These are phyloP conservation scores for Apophysomyces trapeziformis DNA, from an alignment of 371 early-diverging fungal genomes.

Conservation along the genomic window DNA sequence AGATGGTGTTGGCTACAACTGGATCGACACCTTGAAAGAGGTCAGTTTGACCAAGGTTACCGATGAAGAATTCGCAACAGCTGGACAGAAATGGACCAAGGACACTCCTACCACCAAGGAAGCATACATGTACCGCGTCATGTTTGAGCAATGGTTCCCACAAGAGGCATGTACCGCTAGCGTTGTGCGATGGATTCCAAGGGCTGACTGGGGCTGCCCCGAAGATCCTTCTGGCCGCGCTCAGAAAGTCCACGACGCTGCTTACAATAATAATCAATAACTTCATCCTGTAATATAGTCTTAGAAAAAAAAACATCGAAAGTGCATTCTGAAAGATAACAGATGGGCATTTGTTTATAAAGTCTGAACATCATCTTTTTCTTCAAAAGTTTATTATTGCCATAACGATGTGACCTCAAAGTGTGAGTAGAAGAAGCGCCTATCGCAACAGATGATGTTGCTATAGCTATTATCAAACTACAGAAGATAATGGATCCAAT, in stretches of 20 bases:
- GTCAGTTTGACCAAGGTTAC: constrained; percentile 71
- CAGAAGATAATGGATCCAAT: no score
- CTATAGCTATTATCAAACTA: no score
- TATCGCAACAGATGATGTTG: no score
- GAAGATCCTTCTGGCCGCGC: constrained; percentile 98
- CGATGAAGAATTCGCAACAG: constrained; percentile 76
- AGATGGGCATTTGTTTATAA: not conserved
- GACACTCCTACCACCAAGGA: constrained; percentile 96
- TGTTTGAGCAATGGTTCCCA: constrained; percentile 94
- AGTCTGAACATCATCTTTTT: not conserved
- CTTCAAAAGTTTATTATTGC: not conserved
- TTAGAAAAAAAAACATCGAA: not conserved
- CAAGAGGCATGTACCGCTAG: constrained; percentile 85
- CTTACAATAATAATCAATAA: not conserved
- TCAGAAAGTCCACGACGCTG: constrained; percentile 76
- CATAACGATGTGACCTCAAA: no score
- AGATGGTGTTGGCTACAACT: constrained; percentile 96
- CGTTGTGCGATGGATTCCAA: constrained; percentile 95
- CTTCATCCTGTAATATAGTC: not conserved
- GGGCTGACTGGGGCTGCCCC: constrained; percentile 96
- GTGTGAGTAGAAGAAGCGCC: no score
- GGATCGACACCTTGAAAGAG: constrained; percentile 93
- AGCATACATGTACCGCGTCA: constrained; percentile 91
- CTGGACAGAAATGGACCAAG: constrained; percentile 73
- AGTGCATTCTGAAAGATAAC: not conserved